phyloP scores from a whole-genome alignment of 2,329 filamentous ascomycete genomes.

The Onygenales sp. region DNA sequence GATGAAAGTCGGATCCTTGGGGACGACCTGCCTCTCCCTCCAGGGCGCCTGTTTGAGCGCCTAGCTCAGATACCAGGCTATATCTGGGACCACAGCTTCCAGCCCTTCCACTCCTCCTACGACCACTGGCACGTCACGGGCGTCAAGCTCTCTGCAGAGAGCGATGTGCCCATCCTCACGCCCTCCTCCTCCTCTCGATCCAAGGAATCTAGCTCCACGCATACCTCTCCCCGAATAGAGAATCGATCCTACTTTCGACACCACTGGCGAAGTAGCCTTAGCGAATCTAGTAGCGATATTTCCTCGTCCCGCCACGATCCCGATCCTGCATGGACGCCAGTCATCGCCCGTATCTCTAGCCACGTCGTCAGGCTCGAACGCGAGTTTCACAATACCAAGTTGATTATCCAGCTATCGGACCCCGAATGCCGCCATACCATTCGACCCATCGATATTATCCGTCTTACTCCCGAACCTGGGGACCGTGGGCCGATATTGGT shows the following conservation, averaged over 20 bases:
- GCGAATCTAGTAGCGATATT: slow-evolving; percentile 36
- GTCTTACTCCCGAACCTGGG: slow-evolving; percentile 56
- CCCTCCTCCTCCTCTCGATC: slow-evolving; percentile 36
- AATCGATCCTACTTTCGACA: slow-evolving; percentile 30
- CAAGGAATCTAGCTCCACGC: slow-evolving; percentile 33
- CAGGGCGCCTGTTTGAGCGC: slow-evolving; percentile 61
- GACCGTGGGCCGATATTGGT: slow-evolving; percentile 66
- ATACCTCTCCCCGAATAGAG: slow-evolving; percentile 35
- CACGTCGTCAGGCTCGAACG: slow-evolving; percentile 78
- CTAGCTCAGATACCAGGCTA: slow-evolving; percentile 65
- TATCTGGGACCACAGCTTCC: slow-evolving; percentile 59
- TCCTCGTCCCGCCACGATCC: slow-evolving; percentile 30
- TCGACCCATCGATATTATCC: slow-evolving; percentile 68
- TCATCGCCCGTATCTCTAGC: slow-evolving; percentile 73
- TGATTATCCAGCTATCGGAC: slow-evolving; percentile 60
- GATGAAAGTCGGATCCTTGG: slow-evolving; percentile 27
- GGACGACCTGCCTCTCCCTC: slow-evolving; percentile 45
- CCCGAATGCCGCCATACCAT: slow-evolving; percentile 67
- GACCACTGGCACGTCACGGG: slow-evolving; percentile 79
- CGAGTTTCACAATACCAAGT: slow-evolving; percentile 73
- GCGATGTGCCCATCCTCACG: slow-evolving; percentile 20
- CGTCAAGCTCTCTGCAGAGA: slow-evolving; percentile 44
- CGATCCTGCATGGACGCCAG: slow-evolving; percentile 44
- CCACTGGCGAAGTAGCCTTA: slow-evolving; percentile 44
- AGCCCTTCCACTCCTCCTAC: slow-evolving; percentile 54